Evolutionary conservation across 768 basidiomycete species (phyloP).

Genomic region (Amanita thiersii): DNA sequence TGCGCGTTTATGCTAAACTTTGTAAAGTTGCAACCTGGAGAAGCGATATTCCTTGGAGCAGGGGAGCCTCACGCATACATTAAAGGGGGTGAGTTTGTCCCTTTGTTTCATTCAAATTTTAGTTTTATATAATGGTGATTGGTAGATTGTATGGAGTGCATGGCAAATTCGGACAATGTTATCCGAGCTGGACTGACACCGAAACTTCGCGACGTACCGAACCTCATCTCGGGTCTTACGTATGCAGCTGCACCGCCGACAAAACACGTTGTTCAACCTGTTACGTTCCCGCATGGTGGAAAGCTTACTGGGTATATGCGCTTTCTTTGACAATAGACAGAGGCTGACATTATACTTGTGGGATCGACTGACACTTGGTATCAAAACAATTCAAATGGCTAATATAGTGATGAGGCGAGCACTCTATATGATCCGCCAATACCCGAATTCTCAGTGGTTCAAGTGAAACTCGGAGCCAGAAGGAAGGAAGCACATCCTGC

Average conservation of each 20-base stretch:
- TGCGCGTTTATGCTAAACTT: constrained; percentile 89
- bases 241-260: constrained; percentile 65
- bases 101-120: constrained; percentile 7
- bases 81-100: constrained; percentile 60
- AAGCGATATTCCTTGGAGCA: constrained; percentile 92
- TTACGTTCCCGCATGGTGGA: constrained; percentile 26
- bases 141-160: constrained; percentile 95
- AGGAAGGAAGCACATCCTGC: constrained; percentile 46
- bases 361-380: too few species aligned
- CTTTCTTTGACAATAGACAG: too few species aligned
- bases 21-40: constrained; percentile 67
- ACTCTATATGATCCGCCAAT: constrained; percentile 86
- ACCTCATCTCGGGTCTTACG: constrained; percentile 80
- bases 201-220: constrained; percentile 89
- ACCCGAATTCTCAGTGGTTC: constrained; percentile 86
- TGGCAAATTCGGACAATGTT: constrained; percentile 99
- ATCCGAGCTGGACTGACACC: constrained; percentile 97
- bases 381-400: too few species aligned
- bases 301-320: not conserved
- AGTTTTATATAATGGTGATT: not conserved
- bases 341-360: too few species aligned
- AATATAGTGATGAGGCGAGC: constrained; percentile 19
- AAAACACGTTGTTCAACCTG: constrained; percentile 64
- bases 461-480: constrained; percentile 38
- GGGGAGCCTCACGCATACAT: constrained; percentile 98